Evolutionary conservation across 108 stramenopile genomes (phyloP), one percentile per base, ranked within the genome.

Genomic region (Nitzschia putrida): DNA sequence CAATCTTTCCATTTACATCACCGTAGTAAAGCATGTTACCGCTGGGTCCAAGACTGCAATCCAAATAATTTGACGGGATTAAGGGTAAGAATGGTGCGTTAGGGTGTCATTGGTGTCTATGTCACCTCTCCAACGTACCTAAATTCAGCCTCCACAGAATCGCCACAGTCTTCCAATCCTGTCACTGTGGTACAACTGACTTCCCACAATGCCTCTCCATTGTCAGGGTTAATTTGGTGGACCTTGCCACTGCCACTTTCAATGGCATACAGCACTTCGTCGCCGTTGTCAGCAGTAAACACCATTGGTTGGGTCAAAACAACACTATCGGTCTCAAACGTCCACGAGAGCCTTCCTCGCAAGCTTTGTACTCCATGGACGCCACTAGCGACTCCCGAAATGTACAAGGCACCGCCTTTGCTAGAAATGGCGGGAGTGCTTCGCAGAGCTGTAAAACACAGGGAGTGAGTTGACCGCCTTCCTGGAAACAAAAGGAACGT

Each of bases 21-120:
- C 77, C 76, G 43, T 82, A 82, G 64, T 74, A 82, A 12, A 82
- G n/a, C 10, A 63, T 39, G 37, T 74, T 74, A 21, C 81, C 81
- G 51, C 52, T 67, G 2, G 66, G 49, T 12, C 70, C 45, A 45
- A 82, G 55, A 40, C 75, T 70, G 44, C 22, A 63, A 38, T 11
- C 14, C 1, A 49, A 18, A 49, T 34, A 4, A 3, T 34, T 34
- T 34, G 29, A 34, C 29, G 29, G 29, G 29, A 34, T 34, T 34
- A 3, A 34, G 4, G 4, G 29, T 34, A 4, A 34, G 29, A 34
- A 1, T 34, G 29, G 4, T 34, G 29, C 29, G 29, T 34, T 34
- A 3, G 29, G 29, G 29, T 34, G 29, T 34, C 29, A 34, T 34
- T 34, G 29, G 29, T 1, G 1, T 34, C 29, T 4, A 34, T 34